Conservation (phyloP, 345 rosid species). For the Aurinia saxatilis region DNA sequence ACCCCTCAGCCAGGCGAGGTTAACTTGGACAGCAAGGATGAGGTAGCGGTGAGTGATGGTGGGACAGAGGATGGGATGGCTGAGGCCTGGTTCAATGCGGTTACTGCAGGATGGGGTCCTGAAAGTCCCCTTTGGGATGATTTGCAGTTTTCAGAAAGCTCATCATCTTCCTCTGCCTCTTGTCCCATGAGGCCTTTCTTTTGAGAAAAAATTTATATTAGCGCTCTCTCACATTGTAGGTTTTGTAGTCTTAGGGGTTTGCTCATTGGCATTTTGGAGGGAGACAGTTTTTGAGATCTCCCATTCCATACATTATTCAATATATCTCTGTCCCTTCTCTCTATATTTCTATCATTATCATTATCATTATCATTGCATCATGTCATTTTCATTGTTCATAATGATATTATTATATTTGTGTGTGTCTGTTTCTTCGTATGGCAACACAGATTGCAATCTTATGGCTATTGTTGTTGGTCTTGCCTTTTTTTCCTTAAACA, state of each 20-base stretch:
- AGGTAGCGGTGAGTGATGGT: constrained; percentile 7
- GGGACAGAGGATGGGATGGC: constrained; percentile 49
- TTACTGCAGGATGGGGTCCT: constrained; percentile 90
- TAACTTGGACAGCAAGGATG: constrained; percentile 25
- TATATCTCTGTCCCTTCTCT: neutral
- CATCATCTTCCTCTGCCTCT: constrained; percentile 26
- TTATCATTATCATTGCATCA: neutral
- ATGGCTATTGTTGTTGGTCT: no score
- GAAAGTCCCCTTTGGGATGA: constrained; percentile 98
- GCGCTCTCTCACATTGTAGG: neutral
- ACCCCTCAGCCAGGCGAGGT: neutral
- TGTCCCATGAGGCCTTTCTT: constrained; percentile 60
- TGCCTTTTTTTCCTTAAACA: no score
- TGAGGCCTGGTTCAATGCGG: constrained; percentile 86
- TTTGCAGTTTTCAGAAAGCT: constrained; percentile 28
- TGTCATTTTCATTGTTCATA: no score
- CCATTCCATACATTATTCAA: constrained; percentile 10
- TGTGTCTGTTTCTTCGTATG: neutral
- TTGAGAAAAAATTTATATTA: constrained; percentile 24
- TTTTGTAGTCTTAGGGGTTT: constrained; percentile 8
- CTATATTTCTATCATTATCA: neutral
- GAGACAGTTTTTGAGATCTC: constrained; percentile 33
- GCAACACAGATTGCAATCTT: no score
- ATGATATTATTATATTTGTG: neutral
- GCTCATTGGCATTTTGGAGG: constrained; percentile 22